A percentile compares a stretch with the other conserved stretches of the same genome.
Evolutionary conservation across 257 asterid genomes (phyloP).

Genomic region (Scutellaria minor): DNA sequence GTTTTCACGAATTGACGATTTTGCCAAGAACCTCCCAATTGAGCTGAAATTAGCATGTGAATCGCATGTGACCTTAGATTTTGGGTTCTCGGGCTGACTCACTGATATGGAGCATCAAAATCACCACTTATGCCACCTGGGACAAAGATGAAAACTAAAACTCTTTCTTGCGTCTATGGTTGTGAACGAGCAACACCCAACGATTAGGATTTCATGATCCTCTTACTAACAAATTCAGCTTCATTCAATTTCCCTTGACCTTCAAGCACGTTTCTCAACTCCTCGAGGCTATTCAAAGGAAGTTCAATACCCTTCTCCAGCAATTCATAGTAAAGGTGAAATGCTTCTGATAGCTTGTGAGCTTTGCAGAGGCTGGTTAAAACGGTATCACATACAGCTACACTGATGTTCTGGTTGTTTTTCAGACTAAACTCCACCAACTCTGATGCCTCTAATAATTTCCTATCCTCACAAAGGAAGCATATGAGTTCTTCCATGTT

Average conservation of each 20-base stretch:
- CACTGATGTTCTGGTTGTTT: conserved; percentile 50
- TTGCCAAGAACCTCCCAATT: too few species aligned
- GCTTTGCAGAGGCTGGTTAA: conserved; percentile 55
- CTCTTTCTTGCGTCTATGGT: too few species aligned
- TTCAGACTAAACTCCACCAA: conserved; percentile 53
- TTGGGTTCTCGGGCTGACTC: too few species aligned
- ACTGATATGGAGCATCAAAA: too few species aligned
- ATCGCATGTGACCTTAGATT: too few species aligned
- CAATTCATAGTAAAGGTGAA: conserved; percentile 65
- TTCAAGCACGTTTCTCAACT: conserved; percentile 56
- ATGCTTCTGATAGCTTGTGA: conserved; percentile 53
- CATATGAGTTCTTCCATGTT: conserved; percentile 53
- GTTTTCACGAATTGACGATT: too few species aligned
- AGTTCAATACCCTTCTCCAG: conserved; percentile 58
- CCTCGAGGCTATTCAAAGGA: conserved; percentile 60
- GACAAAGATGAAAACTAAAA: too few species aligned
- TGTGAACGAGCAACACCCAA: neutral
- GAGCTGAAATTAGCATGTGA: too few species aligned
- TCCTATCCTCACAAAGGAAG: conserved; percentile 54
- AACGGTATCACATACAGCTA: conserved; percentile 43
- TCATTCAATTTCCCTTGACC: conserved; percentile 63
- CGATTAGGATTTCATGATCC: conserved; percentile 41
- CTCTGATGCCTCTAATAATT: conserved; percentile 57
- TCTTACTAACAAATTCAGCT: conserved; percentile 76
- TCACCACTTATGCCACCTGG: too few species aligned